These are phyloP conservation scores for Orbilia javanica DNA, from an alignment of 2,329 filamentous ascomycete genomes.

Conservation along the genomic window DNA sequence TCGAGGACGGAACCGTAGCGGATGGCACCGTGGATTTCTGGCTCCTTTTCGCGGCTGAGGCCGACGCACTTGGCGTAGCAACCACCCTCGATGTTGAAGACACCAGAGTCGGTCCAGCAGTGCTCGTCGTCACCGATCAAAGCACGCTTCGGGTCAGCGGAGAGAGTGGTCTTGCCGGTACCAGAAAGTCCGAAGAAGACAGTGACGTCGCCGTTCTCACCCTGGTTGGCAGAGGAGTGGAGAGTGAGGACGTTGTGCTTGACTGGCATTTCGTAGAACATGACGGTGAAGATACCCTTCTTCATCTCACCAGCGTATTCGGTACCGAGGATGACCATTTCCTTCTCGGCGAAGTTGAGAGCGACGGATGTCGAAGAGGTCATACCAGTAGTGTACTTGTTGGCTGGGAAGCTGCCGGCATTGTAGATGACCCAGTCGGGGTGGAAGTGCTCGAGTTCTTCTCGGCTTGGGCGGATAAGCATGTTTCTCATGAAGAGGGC, in stretches of 20 bases:
- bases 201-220: conserved; percentile 91
- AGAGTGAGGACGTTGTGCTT: conserved; percentile 99
- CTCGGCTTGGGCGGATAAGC: conserved; percentile 91
- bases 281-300: conserved; percentile 97
- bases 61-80: conserved; percentile 99
- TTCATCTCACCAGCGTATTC: conserved; percentile 99
- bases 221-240: conserved; percentile 98
- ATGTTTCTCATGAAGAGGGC: conserved; percentile 99
- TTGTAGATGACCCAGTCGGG: conserved; percentile 99
- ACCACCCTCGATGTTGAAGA: conserved; percentile 99
- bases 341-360: conserved; percentile 99
- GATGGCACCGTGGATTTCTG: conserved; percentile 96
- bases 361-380: conserved; percentile 97
- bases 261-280: conserved; percentile 99
- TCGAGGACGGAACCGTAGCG: conserved; percentile 96
- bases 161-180: conserved; percentile 98
- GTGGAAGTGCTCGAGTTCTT: conserved; percentile 97
- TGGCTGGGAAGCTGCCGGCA: conserved; percentile 93
- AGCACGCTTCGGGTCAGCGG: conserved; percentile 94
- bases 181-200: conserved; percentile 99
- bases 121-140: conserved; percentile 99
- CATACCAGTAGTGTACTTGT: conserved; percentile 98
- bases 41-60: conserved; percentile 97
- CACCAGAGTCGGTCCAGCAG: conserved; percentile 96
- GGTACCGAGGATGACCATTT: conserved; percentile 99